Base-by-base conservation (phyloP, 2,329 filamentous ascomycete genomes). In the Pseudogymnoascus destructans region DNA sequence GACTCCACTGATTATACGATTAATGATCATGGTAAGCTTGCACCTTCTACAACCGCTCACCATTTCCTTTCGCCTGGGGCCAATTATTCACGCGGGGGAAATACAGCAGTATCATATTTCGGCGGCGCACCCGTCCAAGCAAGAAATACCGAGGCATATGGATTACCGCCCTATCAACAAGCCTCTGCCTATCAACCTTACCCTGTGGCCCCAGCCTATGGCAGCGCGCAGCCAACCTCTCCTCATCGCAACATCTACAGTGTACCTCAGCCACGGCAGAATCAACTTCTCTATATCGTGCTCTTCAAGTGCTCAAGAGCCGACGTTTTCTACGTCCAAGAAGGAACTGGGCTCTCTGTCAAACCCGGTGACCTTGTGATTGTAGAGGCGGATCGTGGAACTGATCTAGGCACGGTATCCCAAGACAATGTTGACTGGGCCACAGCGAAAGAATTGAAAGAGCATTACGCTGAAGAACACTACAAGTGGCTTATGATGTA, bases 401-500 rank as follows among this genome's bases (percentile, higher is more conserved):
- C 90, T 19, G 95, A 98, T 69, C 79, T 98, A 33, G 95, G 93
- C 46, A 95, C 92, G 23, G 92, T 98, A 25, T 87, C 89, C 57
- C 84, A 87, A 64, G 87, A 90, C 62, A 91, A 95, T 65, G 84
- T 97, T 36, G 87, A 89, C 62, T 90, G 90, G 79, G 85, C 90
- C 64, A 82, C 86, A 57, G 93, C 93, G 7, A 91, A 93, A 67
- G 86, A 93, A 54, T 75, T 90, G 64, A 95, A 96, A 70, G 89
- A 95, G 65, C 85, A 93, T 65, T 95, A 92, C 64, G 87, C 87
- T 1, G 89, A 96, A 69, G 90, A 97, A 69, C 93, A 98, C 70
- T 96, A 95, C 74, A 91, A 90, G 67, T 97, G 92, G 89, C 79
- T 98, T 57, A 95, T 97, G 87, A 93, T 97, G 87, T 98, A 96